Conservation (phyloP, 2,329 filamentous ascomycete species). For the Leptographium wingfieldii region DNA sequence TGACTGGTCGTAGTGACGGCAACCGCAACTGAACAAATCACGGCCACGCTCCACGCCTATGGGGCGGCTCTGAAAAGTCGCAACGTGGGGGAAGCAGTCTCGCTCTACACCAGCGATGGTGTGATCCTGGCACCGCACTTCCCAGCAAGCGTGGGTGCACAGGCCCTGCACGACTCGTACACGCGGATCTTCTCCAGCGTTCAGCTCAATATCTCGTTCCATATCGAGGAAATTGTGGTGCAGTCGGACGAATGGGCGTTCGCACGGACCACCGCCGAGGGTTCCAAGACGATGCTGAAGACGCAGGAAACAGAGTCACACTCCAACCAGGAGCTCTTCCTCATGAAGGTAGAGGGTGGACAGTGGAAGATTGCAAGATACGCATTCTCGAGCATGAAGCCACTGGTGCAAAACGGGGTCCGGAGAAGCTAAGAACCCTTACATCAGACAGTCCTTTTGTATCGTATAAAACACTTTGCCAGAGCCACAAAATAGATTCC, state of each 20-base stretch:
- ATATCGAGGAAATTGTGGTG: slow-evolving; percentile 1
- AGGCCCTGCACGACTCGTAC: slow-evolving; percentile 1
- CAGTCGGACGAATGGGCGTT: slow-evolving; percentile 2
- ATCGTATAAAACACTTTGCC: too few relatives aligned
- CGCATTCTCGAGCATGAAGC: slow-evolving; percentile 4
- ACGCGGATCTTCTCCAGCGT: slow-evolving; percentile 3
- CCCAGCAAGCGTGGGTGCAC: background rate
- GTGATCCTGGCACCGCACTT: slow-evolving; percentile 4
- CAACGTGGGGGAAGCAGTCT: slow-evolving; percentile 1
- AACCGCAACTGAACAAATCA: background rate
- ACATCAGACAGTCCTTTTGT: too few relatives aligned
- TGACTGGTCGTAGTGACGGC: background rate
- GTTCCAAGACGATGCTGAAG: slow-evolving; percentile 1
- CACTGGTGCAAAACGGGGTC: background rate
- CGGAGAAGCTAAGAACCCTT: background rate
- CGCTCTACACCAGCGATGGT: slow-evolving; percentile 2
- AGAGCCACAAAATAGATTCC: too few relatives aligned
- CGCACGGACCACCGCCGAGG: slow-evolving; percentile 2
- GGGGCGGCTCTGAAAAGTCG: slow-evolving; percentile 3
- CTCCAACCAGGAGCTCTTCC: slow-evolving; percentile 3
- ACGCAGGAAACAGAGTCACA: background rate
- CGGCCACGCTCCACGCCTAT: slow-evolving; percentile 2
- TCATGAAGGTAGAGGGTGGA: background rate
- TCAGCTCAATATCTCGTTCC: background rate
- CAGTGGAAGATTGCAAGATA: slow-evolving; percentile 4